phyloP scores from a whole-genome alignment of 805 yeast species.

The Torulaspora quercuum region DNA sequence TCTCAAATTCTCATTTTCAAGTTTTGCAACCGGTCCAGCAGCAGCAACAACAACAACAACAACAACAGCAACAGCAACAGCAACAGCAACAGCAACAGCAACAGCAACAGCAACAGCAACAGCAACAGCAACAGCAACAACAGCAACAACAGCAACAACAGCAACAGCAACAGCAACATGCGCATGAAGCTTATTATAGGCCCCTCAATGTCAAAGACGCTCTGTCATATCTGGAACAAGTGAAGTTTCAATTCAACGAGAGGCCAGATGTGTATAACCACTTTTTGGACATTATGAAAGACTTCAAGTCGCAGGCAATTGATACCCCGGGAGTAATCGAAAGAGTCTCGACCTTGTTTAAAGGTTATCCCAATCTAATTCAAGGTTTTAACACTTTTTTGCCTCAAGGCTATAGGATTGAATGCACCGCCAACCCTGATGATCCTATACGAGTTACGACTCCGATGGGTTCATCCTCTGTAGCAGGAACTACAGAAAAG shows the following conservation, averaged over 20 bases:
- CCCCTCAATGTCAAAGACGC: constrained; percentile 97
- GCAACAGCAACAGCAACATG: constrained; percentile 13
- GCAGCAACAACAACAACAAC: constrained; percentile 17
- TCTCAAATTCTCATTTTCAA: constrained; percentile 11
- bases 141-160: constrained; percentile 24
- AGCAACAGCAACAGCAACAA: constrained; percentile 13
- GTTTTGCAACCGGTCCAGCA: constrained; percentile 12
- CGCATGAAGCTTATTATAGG: constrained; percentile 44
- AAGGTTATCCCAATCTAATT: constrained; percentile 89
- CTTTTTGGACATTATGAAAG: constrained; percentile 97
- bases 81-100: constrained; percentile 23
- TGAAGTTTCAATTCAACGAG: constrained; percentile 82
- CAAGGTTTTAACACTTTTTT: constrained; percentile 97
- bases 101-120: constrained; percentile 15
- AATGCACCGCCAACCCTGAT: constrained; percentile 81
- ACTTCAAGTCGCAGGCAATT: constrained; percentile 90
- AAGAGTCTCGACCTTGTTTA: constrained; percentile 82
- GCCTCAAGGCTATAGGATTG: constrained; percentile 94
- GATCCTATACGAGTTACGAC: constrained; percentile 95
- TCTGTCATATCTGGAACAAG: constrained; percentile 89
- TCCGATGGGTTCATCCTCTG: constrained; percentile 81
- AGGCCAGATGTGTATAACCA: constrained; percentile 96
- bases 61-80: constrained; percentile 12
- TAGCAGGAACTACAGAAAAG: constrained; percentile 32
- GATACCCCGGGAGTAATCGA: constrained; percentile 99